phyloP scores from a whole-genome alignment of 805 yeast species.

The Wickerhamomyces chaumierensis region DNA sequence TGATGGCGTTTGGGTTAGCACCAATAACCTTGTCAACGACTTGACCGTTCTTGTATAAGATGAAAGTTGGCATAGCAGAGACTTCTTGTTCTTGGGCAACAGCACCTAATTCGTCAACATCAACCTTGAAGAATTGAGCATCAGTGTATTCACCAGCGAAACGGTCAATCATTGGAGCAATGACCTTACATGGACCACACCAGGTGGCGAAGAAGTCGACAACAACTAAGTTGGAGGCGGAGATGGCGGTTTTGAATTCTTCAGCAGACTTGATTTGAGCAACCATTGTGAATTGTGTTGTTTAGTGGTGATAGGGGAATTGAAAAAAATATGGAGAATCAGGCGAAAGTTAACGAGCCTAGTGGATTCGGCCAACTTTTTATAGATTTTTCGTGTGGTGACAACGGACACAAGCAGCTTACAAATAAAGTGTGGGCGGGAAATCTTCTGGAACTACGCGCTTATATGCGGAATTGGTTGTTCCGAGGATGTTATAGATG shows the following conservation, averaged over 20 bases:
- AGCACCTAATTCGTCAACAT: slow-evolving; percentile 73
- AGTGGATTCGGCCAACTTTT: too few species aligned
- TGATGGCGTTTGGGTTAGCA: slow-evolving; percentile 80
- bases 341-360: too few species aligned
- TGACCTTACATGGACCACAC: slow-evolving; percentile 99
- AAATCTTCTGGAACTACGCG: too few species aligned
- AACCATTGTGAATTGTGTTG: slow-evolving; percentile 38
- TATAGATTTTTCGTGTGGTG: too few species aligned
- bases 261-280: slow-evolving; percentile 32
- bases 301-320: not conserved
- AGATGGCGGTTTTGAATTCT: slow-evolving; percentile 61
- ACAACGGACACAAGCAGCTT: too few species aligned
- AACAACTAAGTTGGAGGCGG: slow-evolving; percentile 64
- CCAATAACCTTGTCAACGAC: slow-evolving; percentile 75
- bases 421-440: too few species aligned
- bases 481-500: too few species aligned
- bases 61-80: slow-evolving; percentile 55
- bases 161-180: slow-evolving; percentile 87
- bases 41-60: slow-evolving; percentile 77
- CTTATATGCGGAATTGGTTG: too few species aligned
- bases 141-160: slow-evolving; percentile 49
- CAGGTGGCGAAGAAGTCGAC: slow-evolving; percentile 95
- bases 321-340: too few species aligned
- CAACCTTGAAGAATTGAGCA: slow-evolving; percentile 79
- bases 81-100: slow-evolving; percentile 59